These are phyloP conservation scores for Paxillus ammoniavirescens DNA, from an alignment of 768 basidiomycete genomes.

Conservation along the genomic window DNA sequence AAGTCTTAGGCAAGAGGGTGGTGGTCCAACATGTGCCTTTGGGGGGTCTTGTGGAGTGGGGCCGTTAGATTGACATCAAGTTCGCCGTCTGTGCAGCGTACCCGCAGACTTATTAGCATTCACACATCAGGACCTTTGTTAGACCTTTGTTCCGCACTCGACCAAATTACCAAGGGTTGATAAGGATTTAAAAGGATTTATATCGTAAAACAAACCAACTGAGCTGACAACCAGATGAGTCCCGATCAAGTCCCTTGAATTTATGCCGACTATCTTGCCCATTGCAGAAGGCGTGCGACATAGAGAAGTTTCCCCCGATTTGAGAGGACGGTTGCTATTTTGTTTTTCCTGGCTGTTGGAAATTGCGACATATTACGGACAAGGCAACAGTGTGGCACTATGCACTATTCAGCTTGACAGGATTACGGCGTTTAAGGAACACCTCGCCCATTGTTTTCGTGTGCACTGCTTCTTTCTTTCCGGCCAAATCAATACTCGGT, in stretches of 20 bases:
- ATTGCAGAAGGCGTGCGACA: not conserved
- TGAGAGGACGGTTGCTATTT: not conserved
- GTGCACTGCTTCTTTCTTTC: not conserved
- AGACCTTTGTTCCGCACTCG: conserved; percentile 1
- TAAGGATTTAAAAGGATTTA: not conserved
- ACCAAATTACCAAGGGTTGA: conserved; percentile 12
- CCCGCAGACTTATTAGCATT: conserved; percentile 18
- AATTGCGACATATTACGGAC: not conserved
- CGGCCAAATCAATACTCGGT: not conserved
- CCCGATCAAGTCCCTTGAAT: not conserved
- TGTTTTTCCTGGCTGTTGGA: conserved; percentile 8
- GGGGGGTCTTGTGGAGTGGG: conserved; percentile 79
- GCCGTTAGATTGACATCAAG: conserved; percentile 13
- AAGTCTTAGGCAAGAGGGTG: conserved; percentile 92
- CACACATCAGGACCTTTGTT: conserved; percentile 10
- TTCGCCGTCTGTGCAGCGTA: conserved; percentile 2
- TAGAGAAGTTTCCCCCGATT: not conserved
- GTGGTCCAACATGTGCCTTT: conserved; percentile 93
- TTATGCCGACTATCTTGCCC: not conserved
- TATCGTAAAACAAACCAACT: not conserved
- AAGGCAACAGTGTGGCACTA: not conserved
- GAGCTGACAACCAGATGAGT: not conserved
- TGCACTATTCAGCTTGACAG: not conserved
- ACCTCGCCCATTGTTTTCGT: not conserved
- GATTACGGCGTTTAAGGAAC: conserved; percentile 6